Conservation (phyloP, 2,329 filamentous ascomycete genomes). For the Neopestalotiopsis sp. region DNA sequence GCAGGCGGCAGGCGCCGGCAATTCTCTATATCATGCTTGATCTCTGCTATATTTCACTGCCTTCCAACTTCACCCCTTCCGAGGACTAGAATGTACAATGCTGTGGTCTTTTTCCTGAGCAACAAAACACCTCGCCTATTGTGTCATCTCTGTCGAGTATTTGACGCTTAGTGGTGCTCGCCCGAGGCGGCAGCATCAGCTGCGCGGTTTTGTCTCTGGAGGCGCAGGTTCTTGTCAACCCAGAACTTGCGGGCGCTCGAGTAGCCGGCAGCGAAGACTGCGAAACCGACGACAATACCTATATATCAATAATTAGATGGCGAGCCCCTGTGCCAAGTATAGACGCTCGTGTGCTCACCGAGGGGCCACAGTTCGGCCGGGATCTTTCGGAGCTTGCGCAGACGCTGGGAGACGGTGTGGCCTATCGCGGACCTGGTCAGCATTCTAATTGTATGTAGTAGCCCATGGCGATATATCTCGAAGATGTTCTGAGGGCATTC, state of each 20-base stretch:
- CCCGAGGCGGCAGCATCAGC: constrained; percentile 40
- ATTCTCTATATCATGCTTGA: constrained; percentile 30
- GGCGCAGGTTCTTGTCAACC: constrained; percentile 90
- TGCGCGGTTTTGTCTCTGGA: constrained; percentile 71
- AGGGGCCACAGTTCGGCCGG: constrained; percentile 94
- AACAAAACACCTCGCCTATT: constrained; percentile 21
- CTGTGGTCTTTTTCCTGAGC: constrained; percentile 25
- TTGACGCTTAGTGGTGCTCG: constrained; percentile 39
- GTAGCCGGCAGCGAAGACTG: constrained; percentile 81
- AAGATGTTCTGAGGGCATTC: constrained; percentile 13
- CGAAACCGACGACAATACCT: constrained; percentile 89
- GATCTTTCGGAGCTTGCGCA: constrained; percentile 87
- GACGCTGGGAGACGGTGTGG: constrained; percentile 94
- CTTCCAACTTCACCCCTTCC: constrained; percentile 18
- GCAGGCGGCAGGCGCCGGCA: constrained; percentile 24
- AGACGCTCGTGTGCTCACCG: constrained; percentile 63
- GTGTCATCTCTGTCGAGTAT: constrained; percentile 16
- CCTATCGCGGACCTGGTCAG: constrained; percentile 57
- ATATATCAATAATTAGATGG: constrained; percentile 32
- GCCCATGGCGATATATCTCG: constrained; percentile 15
- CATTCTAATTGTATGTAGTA: neutral
- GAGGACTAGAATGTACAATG: constrained; percentile 36
- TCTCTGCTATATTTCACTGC: constrained; percentile 30
- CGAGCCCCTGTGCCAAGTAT: neutral
- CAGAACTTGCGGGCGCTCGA: constrained; percentile 81